A percentile compares a stretch with the other conserved stretches of the same genome.
Evolutionary conservation across 768 basidiomycete genomes (phyloP).

Genomic region (Pleurotus eryngii): DNA sequence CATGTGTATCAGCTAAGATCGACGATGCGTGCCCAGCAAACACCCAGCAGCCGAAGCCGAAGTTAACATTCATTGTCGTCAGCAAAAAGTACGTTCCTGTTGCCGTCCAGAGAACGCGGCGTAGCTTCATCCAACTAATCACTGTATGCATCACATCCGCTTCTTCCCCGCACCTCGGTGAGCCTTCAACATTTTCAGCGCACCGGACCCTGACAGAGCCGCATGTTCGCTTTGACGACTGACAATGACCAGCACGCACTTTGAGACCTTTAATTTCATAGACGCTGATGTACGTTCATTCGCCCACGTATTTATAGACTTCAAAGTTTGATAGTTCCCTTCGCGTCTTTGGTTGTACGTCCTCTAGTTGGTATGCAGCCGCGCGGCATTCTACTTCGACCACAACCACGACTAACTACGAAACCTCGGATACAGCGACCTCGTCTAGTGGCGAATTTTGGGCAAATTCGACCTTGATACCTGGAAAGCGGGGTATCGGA

Average conservation of each 20-base stretch:
- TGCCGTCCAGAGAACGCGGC: background rate
- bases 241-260: too few species aligned
- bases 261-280: background rate
- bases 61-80: slow-evolving; percentile 58
- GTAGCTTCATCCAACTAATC: background rate
- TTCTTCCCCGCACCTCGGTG: slow-evolving; percentile 37
- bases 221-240: too few species aligned
- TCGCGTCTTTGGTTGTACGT: background rate
- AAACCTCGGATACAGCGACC: slow-evolving; percentile 19
- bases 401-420: slow-evolving; percentile 11
- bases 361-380: slow-evolving; percentile 20
- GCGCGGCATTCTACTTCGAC: slow-evolving; percentile 22
- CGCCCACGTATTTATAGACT: too few species aligned
- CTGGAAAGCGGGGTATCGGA: slow-evolving; percentile 21
- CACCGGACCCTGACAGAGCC: too few species aligned
- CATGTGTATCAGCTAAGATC: slow-evolving; percentile 11
- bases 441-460: slow-evolving; percentile 14
- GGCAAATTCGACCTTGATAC: slow-evolving; percentile 13
- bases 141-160: slow-evolving; percentile 46
- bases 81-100: slow-evolving; percentile 38
- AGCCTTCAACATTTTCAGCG: background rate
- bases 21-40: slow-evolving; percentile 13
- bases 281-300: slow-evolving; percentile 22
- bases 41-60: slow-evolving; percentile 24
- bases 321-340: too few species aligned